These are phyloP conservation scores for Micractinium sp. DNA, from an alignment of 139 green algal species.

Conservation along the genomic window DNA sequence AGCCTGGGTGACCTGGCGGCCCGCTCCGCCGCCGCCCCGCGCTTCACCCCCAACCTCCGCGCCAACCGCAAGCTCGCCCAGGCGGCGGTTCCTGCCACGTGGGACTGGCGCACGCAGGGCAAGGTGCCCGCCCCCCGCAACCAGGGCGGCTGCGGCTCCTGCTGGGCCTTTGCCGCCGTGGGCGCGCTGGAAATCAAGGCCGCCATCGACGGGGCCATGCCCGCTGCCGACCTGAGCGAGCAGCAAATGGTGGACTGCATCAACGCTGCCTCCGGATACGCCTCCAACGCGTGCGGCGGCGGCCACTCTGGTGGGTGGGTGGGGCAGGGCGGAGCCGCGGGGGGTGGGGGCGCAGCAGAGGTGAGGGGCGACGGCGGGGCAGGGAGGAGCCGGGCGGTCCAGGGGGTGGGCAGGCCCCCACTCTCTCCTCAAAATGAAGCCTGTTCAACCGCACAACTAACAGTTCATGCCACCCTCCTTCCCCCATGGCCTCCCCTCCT, in stretches of 20 bases:
- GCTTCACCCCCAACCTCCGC: neutral
- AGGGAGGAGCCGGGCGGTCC: too few relatives aligned
- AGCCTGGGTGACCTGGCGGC: neutral
- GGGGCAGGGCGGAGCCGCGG: too few relatives aligned
- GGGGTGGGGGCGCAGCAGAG: too few relatives aligned
- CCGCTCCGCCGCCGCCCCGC: neutral
- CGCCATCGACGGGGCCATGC: neutral
- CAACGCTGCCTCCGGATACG: neutral
- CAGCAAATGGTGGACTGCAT: conserved; percentile 10
- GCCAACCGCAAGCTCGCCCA: conserved; percentile 4
- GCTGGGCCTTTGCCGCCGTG: neutral
- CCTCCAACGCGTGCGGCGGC: neutral
- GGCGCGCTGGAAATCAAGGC: neutral
- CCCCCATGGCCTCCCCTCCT: neutral
- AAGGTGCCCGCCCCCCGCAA: neutral
- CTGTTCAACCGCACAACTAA: too few relatives aligned
- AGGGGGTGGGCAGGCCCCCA: too few relatives aligned
- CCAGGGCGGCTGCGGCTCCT: conserved; percentile 14
- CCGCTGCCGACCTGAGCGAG: neutral
- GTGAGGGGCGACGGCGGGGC: too few relatives aligned
- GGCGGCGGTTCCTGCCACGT: neutral
- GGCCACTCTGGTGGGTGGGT: neutral
- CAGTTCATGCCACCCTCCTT: neutral
- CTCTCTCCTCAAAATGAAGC: too few relatives aligned
- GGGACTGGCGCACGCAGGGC: conserved; percentile 3